Evolutionary conservation across 2,329 filamentous ascomycete genomes (phyloP), one percentile per base, ranked within the genome.

Genomic region (Colletotrichum sojae): DNA sequence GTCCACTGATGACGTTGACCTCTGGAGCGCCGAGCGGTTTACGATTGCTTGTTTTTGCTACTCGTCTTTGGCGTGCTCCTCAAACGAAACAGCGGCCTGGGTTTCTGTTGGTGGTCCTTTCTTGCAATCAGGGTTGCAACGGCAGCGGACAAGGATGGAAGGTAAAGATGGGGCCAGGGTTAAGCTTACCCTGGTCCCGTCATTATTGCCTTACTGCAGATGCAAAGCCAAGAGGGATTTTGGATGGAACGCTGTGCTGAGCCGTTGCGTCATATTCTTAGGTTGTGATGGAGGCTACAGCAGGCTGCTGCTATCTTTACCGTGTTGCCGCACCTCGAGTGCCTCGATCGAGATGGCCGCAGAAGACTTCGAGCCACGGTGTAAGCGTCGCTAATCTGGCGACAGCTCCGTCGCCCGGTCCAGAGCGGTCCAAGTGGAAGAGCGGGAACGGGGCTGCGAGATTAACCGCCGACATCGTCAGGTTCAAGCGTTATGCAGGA

Each of bases 151-250:
- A 60, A 45, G 62, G 49, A 31, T 55, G 4, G 10, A 49, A 39
- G 9, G 5, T 54, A 25, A 36, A 54, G 43, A 66, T 43, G 54
- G 49, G 40, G 45, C 54, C 49, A 52, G 54, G 43, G 18, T 59
- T 55, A 54, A 60, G 66, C 66, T 60, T 66, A 66, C 62, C 66
- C 62, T 69, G 66, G 40, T 36, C 49, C 54, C 40, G 55, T 69
- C 62, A 45, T 51, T 25, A 45, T 39, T 60, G 49, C 55, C 49
- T 65, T 43, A 69, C 66, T 55, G 62, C 31, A 36, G 31, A 36
- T 36, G 31, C 31, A 45, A 49, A 64, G 54, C 40, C 22, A 55
- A 43, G 60, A 69, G 61, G 54, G 62, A 53, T 60, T 66, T 27
- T 45, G 31, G 49, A 59, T 66, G 66, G 49, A 13, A 69, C 62